A percentile compares a stretch with the other conserved stretches of the same genome.
These are phyloP conservation scores for Rhinocladiella mackenziei DNA, from an alignment of 2,329 filamentous ascomycete species.

Conservation along the genomic window DNA sequence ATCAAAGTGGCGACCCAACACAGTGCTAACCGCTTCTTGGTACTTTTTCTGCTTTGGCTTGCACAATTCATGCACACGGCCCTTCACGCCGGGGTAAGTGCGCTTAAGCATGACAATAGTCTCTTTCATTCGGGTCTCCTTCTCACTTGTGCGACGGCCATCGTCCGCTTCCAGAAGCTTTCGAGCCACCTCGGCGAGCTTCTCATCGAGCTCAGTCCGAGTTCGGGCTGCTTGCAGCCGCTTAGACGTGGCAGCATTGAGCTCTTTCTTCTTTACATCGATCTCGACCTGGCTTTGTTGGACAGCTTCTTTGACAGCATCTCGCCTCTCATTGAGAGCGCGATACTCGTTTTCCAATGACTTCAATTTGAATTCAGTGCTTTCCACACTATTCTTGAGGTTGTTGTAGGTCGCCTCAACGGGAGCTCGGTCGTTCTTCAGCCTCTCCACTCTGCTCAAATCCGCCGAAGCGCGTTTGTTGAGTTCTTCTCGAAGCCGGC, in stretches of 20 bases:
- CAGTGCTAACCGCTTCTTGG: slow-evolving; percentile 85
- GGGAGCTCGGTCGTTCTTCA: slow-evolving; percentile 83
- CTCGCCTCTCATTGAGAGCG: slow-evolving; percentile 65
- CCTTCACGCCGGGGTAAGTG: slow-evolving; percentile 86
- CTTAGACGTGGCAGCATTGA: slow-evolving; percentile 80
- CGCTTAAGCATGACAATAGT: slow-evolving; percentile 82
- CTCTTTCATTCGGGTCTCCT: slow-evolving; percentile 73
- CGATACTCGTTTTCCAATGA: slow-evolving; percentile 69
- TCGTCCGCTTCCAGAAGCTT: slow-evolving; percentile 84
- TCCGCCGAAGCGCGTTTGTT: slow-evolving; percentile 76
- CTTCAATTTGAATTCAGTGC: slow-evolving; percentile 66
- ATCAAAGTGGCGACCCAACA: slow-evolving; percentile 89
- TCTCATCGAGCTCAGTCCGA: slow-evolving; percentile 85
- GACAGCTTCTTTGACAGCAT: slow-evolving; percentile 58
- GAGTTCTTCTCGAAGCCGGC: slow-evolving; percentile 75
- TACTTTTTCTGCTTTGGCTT: slow-evolving; percentile 97
- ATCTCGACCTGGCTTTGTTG: slow-evolving; percentile 73
- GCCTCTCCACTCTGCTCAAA: slow-evolving; percentile 76
- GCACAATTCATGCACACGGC: slow-evolving; percentile 84
- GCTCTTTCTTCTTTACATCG: slow-evolving; percentile 82
- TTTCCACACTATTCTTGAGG: slow-evolving; percentile 81
- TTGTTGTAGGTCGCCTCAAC: slow-evolving; percentile 89
- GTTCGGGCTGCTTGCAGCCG: slow-evolving; percentile 74
- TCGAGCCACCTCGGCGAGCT: slow-evolving; percentile 73
- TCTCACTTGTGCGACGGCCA: slow-evolving; percentile 78